These are phyloP conservation scores for Quercus berberidifolia DNA, from an alignment of 306 rosid genomes.

Conservation along the genomic window DNA sequence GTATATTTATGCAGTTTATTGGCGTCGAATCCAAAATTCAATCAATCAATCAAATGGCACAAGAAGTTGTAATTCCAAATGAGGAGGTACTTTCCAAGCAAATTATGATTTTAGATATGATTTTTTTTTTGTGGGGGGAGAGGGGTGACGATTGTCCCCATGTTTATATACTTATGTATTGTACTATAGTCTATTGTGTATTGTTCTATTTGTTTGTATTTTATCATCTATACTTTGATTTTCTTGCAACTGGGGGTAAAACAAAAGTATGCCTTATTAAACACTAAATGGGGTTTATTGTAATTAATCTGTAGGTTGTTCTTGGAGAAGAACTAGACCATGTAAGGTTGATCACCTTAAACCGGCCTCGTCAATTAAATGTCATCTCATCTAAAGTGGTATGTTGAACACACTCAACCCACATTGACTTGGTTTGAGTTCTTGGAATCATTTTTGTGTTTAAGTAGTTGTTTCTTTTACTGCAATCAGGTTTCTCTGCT, in stretches of 20 bases:
- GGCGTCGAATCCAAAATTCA: background rate
- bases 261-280: background rate
- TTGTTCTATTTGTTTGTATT: background rate
- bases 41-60: constrained; percentile 43
- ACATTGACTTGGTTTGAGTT: background rate
- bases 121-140: background rate
- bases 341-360: constrained; percentile 78
- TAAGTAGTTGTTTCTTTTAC: background rate
- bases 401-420: background rate
- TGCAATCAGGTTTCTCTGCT: constrained; percentile 66
- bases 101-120: background rate
- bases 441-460: background rate
- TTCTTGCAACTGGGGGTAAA: background rate
- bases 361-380: constrained; percentile 76
- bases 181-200: background rate
- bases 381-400: constrained; percentile 81
- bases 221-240: background rate
- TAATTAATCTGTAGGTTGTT: constrained; percentile 52
- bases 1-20: constrained; percentile 20
- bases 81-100: constrained; percentile 44
- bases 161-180: background rate
- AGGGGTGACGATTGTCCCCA: no score
- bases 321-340: constrained; percentile 68
- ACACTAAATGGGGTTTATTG: constrained; percentile 13
- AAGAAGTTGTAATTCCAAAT: constrained; percentile 25